These are phyloP conservation scores for Aureobasidium sp. DNA, from an alignment of 2,329 filamentous ascomycete genomes.

Conservation along the genomic window DNA sequence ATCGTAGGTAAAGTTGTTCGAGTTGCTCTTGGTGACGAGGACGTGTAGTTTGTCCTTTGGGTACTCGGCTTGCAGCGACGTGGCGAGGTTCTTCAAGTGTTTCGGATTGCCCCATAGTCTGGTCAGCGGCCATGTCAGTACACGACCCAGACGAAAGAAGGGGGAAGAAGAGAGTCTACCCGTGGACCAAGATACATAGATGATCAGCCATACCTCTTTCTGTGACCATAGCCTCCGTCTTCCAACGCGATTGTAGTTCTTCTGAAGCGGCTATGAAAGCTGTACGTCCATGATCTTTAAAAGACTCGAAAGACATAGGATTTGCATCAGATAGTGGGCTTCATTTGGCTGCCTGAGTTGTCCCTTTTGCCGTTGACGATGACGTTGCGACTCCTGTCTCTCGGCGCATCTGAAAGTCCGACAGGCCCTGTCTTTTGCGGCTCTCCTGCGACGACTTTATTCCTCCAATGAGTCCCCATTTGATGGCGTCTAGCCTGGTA, in stretches of 20 bases:
- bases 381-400: not conserved
- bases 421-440: not conserved
- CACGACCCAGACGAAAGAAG: not conserved
- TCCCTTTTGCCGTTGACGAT: not conserved
- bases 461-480: not conserved
- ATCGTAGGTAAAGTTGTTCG: slow-evolving; percentile 62
- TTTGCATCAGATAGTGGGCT: not conserved
- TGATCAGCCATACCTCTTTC: slow-evolving; percentile 48
- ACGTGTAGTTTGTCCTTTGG: slow-evolving; percentile 60
- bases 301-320: not conserved
- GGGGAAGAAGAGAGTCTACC: slow-evolving; percentile 41
- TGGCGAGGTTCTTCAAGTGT: slow-evolving; percentile 63
- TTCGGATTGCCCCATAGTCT: slow-evolving; percentile 74
- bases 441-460: not conserved
- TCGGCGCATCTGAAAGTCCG: not conserved
- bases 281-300: slow-evolving; percentile 4
- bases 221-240: not conserved
- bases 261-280: not conserved
- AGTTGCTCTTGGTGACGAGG: slow-evolving; percentile 65
- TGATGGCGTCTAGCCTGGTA: not conserved
- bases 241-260: not conserved
- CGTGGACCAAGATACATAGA: slow-evolving; percentile 71
- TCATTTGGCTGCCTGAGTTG: not conserved
- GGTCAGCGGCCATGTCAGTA: not conserved
- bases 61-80: slow-evolving; percentile 55